phyloP scores from a whole-genome alignment of 495 filamentous ascomycete genomes.

The Cladorrhinum samala region DNA sequence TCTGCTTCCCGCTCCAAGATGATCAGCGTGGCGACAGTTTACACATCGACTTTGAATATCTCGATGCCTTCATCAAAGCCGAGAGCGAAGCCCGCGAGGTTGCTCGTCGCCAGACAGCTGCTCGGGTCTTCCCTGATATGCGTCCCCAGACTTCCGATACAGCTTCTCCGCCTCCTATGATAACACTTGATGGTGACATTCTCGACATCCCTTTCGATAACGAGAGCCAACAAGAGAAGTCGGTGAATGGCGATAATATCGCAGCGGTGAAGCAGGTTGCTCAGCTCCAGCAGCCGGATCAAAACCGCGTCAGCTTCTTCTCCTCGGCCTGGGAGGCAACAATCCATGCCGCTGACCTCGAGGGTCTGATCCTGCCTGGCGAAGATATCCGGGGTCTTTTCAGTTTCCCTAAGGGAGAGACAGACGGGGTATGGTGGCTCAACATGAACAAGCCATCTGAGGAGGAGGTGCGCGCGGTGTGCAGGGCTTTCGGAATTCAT shows the following conservation, averaged over 20 bases:
- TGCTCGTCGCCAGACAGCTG: slow-evolving; percentile 29
- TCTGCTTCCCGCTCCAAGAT: slow-evolving; percentile 67
- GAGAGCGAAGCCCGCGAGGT: slow-evolving; percentile 47
- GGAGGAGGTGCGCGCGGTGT: slow-evolving; percentile 81
- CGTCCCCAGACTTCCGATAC: slow-evolving; percentile 20
- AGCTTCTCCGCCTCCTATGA: slow-evolving; percentile 15
- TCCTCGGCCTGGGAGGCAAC: slow-evolving; percentile 87
- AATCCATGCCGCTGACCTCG: slow-evolving; percentile 82
- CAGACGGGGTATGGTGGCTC: slow-evolving; percentile 87
- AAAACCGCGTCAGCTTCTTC: slow-evolving; percentile 88
- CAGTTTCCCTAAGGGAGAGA: slow-evolving; percentile 59
- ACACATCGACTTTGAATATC: slow-evolving; percentile 77
- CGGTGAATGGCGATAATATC: slow-evolving; percentile 18
- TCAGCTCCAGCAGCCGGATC: slow-evolving; percentile 37
- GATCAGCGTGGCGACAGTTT: slow-evolving; percentile 40
- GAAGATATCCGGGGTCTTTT: slow-evolving; percentile 88
- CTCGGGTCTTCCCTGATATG: slow-evolving; percentile 60
- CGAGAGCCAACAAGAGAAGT: slow-evolving; percentile 32
- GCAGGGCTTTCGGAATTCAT: slow-evolving; percentile 87
- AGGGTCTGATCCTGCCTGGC: slow-evolving; percentile 78
- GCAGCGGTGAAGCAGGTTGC: slow-evolving; percentile 17
- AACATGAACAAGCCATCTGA: slow-evolving; percentile 87
- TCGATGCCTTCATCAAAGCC: slow-evolving; percentile 69
- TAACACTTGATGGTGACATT: slow-evolving; percentile 46
- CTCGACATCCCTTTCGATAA: slow-evolving; percentile 38